phyloP scores from a whole-genome alignment of 805 yeast genomes.

The Brettanomyces anomalus region DNA sequence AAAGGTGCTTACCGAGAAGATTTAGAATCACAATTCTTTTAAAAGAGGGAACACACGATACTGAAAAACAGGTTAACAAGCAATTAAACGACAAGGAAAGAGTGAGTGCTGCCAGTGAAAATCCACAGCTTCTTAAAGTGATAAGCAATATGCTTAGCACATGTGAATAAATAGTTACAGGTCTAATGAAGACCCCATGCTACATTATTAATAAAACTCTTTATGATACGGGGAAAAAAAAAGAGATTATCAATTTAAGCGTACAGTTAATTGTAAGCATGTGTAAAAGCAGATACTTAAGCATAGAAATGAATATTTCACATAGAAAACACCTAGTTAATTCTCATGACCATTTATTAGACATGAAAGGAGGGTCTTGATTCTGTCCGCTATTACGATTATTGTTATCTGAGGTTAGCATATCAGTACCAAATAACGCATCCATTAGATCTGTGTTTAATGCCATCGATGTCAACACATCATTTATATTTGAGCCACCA shows the following conservation, averaged over 20 bases:
- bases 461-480: constrained; percentile 19
- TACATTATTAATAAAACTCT: no score
- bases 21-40: constrained; percentile 71
- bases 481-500: constrained; percentile 14
- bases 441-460: constrained; percentile 26
- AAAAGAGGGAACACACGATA: constrained; percentile 91
- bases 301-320: no score
- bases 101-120: constrained; percentile 98
- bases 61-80: constrained; percentile 91
- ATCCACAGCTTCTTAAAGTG: constrained; percentile 84
- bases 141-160: constrained; percentile 86
- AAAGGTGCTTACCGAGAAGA: constrained; percentile 78
- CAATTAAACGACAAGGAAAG: constrained; percentile 96
- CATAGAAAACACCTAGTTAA: no score
- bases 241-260: no score
- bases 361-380: no score
- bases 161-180: constrained; percentile 38
- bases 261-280: no score
- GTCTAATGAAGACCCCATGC: not conserved
- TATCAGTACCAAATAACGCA: constrained; percentile 22
- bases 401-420: constrained; percentile 5
- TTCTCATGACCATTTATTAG: no score
- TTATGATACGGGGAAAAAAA: no score
- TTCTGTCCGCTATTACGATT: not conserved
- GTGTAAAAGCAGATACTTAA: no score